Evolutionary conservation across 139 green algal species (phyloP).

Genomic region (Chlorella sp.): DNA sequence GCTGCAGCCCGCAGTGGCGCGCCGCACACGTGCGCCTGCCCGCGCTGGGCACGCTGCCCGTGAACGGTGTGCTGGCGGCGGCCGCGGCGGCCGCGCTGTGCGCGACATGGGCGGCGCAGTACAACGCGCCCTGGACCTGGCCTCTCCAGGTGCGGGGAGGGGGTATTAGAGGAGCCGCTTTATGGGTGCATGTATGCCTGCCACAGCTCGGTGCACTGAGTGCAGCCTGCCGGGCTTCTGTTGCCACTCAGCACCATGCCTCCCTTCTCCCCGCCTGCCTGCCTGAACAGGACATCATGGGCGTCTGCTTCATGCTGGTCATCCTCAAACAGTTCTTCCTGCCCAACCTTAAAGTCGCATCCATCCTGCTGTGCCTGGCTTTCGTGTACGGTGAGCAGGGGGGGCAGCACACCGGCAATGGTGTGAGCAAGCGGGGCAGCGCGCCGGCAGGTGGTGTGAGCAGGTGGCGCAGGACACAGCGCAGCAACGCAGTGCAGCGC

Average conservation of each 20-base stretch:
- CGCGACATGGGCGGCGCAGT: constrained; percentile 50
- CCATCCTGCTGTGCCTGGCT: constrained; percentile 76
- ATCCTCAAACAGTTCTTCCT: constrained; percentile 61
- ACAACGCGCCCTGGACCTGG: constrained; percentile 63
- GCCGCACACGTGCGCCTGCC: constrained; percentile 17
- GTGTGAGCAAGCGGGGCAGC: too few relatives aligned
- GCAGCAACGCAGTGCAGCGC: too few relatives aligned
- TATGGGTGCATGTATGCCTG: not conserved
- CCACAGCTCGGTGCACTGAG: too few relatives aligned
- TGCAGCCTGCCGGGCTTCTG: not conserved
- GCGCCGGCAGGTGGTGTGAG: too few relatives aligned
- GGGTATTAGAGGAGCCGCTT: too few relatives aligned
- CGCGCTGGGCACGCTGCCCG: not conserved
- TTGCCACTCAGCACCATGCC: not conserved
- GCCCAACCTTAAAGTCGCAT: constrained; percentile 53
- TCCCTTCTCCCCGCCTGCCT: not conserved
- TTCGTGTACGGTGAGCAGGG: constrained; percentile 67
- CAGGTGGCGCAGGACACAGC: too few relatives aligned
- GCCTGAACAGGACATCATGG: constrained; percentile 65
- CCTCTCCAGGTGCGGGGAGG: constrained; percentile 50
- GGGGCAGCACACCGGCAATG: too few relatives aligned
- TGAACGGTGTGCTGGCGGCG: constrained; percentile 18
- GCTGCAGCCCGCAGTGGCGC: not conserved
- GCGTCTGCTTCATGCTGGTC: constrained; percentile 72
- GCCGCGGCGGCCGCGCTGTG: constrained; percentile 38